Evolutionary conservation across 192 early-diverging fungal species (phyloP).

Genomic region (Backusella liffmaniae): DNA sequence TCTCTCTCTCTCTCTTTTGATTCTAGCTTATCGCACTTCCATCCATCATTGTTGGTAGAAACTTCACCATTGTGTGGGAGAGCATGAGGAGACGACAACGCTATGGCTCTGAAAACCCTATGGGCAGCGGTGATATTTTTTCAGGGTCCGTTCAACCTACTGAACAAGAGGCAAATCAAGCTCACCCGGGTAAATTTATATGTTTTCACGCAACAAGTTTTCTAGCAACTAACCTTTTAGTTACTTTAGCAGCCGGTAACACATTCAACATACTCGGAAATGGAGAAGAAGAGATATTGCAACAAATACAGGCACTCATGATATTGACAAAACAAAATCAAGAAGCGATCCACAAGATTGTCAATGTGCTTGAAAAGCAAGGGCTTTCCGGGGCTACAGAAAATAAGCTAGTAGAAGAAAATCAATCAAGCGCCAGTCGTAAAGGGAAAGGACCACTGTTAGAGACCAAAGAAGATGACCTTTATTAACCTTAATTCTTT

Average conservation of each 20-base stretch:
- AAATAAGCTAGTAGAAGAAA: neutral
- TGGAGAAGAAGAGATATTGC: slow-evolving; percentile 8
- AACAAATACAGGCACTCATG: slow-evolving; percentile 25
- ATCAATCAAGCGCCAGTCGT: neutral
- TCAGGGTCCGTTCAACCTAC: neutral
- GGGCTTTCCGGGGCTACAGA: neutral
- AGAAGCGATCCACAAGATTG: slow-evolving; percentile 26
- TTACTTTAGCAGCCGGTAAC: neutral
- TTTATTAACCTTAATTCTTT: neutral
- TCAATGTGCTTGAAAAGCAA: slow-evolving; percentile 17
- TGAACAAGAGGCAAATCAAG: slow-evolving; percentile 11
- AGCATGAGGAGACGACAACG: slow-evolving; percentile 49
- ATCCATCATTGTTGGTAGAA: slow-evolving; percentile 81
- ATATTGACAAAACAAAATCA: slow-evolving; percentile 30
- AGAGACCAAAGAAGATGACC: neutral
- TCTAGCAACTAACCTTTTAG: neutral
- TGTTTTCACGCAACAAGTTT: neutral
- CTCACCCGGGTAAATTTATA: slow-evolving; percentile 1
- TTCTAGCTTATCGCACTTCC: slow-evolving; percentile 70
- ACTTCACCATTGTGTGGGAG: slow-evolving; percentile 84
- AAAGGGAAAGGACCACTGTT: slow-evolving; percentile 4
- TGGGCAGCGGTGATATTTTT: neutral
- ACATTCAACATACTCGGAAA: neutral
- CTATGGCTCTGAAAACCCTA: neutral
- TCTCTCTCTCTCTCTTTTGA: too few relatives aligned